Evolutionary conservation across 2,329 filamentous ascomycete genomes (phyloP), one percentile per base, ranked within the genome.

Genomic region (Lomentospora prolificans): DNA sequence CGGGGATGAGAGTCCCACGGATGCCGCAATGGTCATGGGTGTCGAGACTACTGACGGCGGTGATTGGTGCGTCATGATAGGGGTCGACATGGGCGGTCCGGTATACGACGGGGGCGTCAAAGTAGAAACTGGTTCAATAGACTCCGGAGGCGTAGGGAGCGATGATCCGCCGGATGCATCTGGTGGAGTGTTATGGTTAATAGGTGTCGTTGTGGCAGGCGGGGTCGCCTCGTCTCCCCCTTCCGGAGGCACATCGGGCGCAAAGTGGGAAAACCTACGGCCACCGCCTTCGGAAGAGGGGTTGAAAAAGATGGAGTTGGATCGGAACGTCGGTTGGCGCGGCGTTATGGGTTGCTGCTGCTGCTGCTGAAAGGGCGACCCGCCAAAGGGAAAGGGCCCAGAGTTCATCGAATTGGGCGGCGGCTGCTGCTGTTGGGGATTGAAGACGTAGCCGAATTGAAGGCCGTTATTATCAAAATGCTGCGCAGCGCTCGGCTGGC

Each of bases 291-390:
- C 79, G 4, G 72, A 76, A 17, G 77, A 74, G 4, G 82, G 81
- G 57, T 79, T 81, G 60, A 77, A 72, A 66, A 86, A 86, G 58
- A 86, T 86, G 1, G 83, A 85, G 63, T 84, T 84, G 8, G 82
- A 85, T 55, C 83, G 76, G 67, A 86, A 86, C 3, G 75, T 77
- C 1, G 75, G 82, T 48, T 76, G 81, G 41, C 70, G 61, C 57
- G 70, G 65, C 9, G 53, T 25, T 17, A 27, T 27, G 58, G 72
- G 62, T 55, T 71, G 72, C 50, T 71, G 70, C 51, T 69, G 69
- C 51, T 76, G 70, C 51, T 69, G 69, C 51, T 76, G 73, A 51
- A 75, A 72, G 17, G 67, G 67, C 58, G 72, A 77, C 4, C 67
- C 67, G 57, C 73, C 73, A 69, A 78, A 74, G n/a, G 75, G 70